Conservation (phyloP, 2,329 filamentous ascomycete species). For the Colletotrichum tropicale region DNA sequence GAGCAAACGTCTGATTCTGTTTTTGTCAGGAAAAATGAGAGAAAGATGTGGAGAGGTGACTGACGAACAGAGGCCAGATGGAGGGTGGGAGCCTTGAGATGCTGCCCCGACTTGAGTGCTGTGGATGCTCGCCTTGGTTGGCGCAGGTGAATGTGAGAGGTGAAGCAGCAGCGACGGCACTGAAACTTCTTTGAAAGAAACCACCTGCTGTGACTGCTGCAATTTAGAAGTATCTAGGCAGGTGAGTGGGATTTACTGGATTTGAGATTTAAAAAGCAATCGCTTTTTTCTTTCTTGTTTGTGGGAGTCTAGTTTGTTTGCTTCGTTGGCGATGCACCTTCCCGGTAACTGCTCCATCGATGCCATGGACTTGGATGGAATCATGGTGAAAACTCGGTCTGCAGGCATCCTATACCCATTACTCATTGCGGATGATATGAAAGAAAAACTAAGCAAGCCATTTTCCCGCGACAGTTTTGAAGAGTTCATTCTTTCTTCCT, state of each 20-base stretch:
- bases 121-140: neutral
- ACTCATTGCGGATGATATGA: neutral
- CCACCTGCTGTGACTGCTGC: neutral
- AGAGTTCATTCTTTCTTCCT: neutral
- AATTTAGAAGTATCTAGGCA: neutral
- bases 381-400: neutral
- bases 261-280: neutral
- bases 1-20: neutral
- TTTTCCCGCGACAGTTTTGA: too few relatives aligned
- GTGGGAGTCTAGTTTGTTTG: neutral
- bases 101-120: neutral
- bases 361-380: neutral
- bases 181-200: neutral
- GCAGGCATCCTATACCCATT: neutral
- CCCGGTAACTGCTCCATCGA: neutral
- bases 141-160: neutral
- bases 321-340: neutral
- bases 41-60: neutral
- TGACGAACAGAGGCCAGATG: neutral
- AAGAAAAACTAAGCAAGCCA: too few relatives aligned
- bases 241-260: fast-evolving
- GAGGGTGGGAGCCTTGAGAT: neutral
- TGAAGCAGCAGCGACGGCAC: neutral
- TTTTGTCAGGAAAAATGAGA: neutral
- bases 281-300: neutral